A percentile compares a stretch with the other conserved stretches of the same genome.
Conservation (phyloP, 495 filamentous ascomycete genomes). For the Podospora didyma region DNA sequence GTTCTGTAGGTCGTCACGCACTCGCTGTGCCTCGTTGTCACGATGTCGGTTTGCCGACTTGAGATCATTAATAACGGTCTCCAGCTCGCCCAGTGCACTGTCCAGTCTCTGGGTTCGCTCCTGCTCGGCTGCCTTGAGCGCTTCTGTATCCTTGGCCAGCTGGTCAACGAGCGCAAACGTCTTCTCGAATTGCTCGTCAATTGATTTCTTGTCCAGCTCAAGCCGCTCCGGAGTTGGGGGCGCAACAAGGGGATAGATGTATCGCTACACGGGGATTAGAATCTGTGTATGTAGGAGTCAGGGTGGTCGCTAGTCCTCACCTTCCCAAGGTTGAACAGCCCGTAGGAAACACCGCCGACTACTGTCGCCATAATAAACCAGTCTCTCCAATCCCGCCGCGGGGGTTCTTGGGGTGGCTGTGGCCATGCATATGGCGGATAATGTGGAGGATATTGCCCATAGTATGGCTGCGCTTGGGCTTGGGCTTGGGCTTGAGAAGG, state of each 20-base stretch:
- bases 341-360: conserved; percentile 79
- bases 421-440: conserved; percentile 60
- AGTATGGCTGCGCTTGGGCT: conserved; percentile 57
- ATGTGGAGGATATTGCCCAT: conserved; percentile 60
- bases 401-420: conserved; percentile 58
- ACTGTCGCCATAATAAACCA: conserved; percentile 98
- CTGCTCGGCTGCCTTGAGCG: conserved; percentile 79
- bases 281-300: not conserved
- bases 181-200: conserved; percentile 87
- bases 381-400: conserved; percentile 91
- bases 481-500: conserved; percentile 40
- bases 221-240: conserved; percentile 91
- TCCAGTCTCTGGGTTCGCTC: conserved; percentile 83
- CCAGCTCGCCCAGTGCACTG: conserved; percentile 74
- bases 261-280: conserved; percentile 58
- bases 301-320: conserved; percentile 31
- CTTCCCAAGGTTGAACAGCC: conserved; percentile 82
- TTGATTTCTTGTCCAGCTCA: conserved; percentile 84
- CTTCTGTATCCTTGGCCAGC: conserved; percentile 80
- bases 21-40: conserved; percentile 78
- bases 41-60: conserved; percentile 72
- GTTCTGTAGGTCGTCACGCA: conserved; percentile 80
- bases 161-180: conserved; percentile 91
- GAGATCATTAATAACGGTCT: conserved; percentile 72
- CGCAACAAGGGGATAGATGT: conserved; percentile 83